These are phyloP conservation scores for Piper betle DNA, from an alignment of 164 flowering plant genomes.

Conservation along the genomic window DNA sequence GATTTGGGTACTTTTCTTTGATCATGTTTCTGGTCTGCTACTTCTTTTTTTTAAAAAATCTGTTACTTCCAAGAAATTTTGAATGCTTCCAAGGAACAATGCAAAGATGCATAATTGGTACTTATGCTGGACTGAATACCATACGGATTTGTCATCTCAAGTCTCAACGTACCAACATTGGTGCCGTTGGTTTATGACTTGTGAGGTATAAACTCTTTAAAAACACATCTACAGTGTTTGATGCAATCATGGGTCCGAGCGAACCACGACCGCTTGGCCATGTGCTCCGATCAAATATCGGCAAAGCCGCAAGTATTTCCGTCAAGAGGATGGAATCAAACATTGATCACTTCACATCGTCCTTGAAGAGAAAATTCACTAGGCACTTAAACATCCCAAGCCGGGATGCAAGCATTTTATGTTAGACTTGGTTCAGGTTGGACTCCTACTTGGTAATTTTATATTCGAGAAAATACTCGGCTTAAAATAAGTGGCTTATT, in stretches of 20 bases:
- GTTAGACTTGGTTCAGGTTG: too few relatives aligned
- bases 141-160: constrained; percentile 34
- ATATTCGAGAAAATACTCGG: too few relatives aligned
- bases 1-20: too few relatives aligned
- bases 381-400: too few relatives aligned
- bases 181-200: constrained; percentile 41
- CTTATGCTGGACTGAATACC: constrained; percentile 50
- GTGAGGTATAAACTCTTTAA: constrained; percentile 25
- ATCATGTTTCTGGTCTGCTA: too few relatives aligned
- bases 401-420: too few relatives aligned
- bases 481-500: too few relatives aligned
- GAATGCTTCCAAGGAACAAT: too few relatives aligned
- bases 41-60: too few relatives aligned
- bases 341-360: constrained; percentile 28
- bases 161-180: constrained; percentile 24
- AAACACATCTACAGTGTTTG: constrained; percentile 34
- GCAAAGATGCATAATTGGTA: too few relatives aligned
- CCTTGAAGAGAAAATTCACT: constrained; percentile 34
- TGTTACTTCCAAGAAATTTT: too few relatives aligned
- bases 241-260: constrained; percentile 28
- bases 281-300: constrained; percentile 29
- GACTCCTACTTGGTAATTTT: too few relatives aligned
- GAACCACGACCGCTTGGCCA: constrained; percentile 40
- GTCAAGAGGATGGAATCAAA: constrained; percentile 35
- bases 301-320: constrained; percentile 26